A percentile compares a stretch with the other conserved stretches of the same genome.
Conservation (phyloP, 2,329 filamentous ascomycete genomes). For the Epichloe sibirici region DNA sequence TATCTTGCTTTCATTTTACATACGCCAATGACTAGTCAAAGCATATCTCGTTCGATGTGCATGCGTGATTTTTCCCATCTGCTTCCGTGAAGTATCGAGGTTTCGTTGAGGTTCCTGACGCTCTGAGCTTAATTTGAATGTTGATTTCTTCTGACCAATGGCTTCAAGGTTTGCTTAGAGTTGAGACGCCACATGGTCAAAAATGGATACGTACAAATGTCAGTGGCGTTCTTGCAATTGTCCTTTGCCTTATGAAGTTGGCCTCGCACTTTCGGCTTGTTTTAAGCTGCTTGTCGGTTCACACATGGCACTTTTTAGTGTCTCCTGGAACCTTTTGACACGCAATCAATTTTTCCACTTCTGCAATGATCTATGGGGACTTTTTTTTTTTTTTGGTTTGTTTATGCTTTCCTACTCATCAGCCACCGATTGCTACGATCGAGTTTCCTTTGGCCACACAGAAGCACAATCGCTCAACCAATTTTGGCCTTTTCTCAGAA, state of each 20-base stretch:
- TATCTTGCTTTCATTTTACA: slow-evolving; percentile 4
- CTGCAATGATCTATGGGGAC: no score
- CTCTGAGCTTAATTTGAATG: background rate
- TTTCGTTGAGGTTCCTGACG: background rate
- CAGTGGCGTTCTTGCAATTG: background rate
- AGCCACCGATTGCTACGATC: background rate
- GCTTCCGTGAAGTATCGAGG: background rate
- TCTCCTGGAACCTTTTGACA: background rate
- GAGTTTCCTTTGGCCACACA: no score
- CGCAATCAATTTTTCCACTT: background rate
- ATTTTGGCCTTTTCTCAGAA: background rate
- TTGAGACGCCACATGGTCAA: background rate
- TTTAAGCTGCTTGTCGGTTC: background rate
- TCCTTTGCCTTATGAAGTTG: background rate
- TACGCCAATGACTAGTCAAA: slow-evolving; percentile 3
- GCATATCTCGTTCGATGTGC: background rate
- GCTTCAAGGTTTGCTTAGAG: background rate
- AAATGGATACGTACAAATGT: background rate
- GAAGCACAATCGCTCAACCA: no score
- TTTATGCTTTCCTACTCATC: background rate
- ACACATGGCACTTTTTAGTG: background rate
- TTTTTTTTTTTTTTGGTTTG: no score
- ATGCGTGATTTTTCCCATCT: background rate
- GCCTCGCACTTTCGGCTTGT: background rate
- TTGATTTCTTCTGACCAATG: background rate